Evolutionary conservation across 2,329 filamentous ascomycete genomes (phyloP).

Genomic region (Botryosphaeria dothidea): DNA sequence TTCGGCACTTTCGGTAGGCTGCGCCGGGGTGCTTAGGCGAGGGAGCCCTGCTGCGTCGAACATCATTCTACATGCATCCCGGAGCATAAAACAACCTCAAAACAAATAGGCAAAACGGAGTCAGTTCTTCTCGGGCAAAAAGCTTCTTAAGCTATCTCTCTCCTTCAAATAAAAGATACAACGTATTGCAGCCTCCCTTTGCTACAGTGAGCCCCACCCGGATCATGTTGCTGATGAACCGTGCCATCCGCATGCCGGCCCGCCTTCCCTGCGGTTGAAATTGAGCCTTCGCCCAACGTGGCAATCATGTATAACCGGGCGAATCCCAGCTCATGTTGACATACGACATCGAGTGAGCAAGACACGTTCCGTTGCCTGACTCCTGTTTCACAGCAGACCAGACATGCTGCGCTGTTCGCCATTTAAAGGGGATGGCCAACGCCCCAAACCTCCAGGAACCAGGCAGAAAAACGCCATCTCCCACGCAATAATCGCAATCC

Average conservation of each 20-base stretch:
- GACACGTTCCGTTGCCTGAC: background rate
- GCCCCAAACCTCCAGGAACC: background rate
- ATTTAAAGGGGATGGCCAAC: background rate
- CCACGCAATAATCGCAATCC: background rate
- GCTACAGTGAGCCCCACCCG: background rate
- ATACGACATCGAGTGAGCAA: background rate
- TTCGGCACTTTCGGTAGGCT: background rate
- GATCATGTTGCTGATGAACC: background rate
- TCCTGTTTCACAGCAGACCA: background rate
- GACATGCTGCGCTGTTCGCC: background rate
- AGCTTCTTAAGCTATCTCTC: background rate
- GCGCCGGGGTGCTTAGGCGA: conserved; percentile 3
- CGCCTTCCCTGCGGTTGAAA: conserved; percentile 7
- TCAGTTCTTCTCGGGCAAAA: background rate
- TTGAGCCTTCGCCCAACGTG: background rate
- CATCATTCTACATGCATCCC: background rate
- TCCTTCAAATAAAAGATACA: background rate
- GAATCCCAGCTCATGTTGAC: background rate
- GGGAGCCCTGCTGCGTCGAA: background rate
- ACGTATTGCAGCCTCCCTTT: background rate
- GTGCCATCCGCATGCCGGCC: background rate
- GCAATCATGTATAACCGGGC: background rate
- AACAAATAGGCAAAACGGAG: background rate
- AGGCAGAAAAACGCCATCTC: background rate
- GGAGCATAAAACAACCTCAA: background rate